These are phyloP conservation scores for Citrus cavaleriei DNA, from an alignment of 345 rosid species.

Conservation along the genomic window DNA sequence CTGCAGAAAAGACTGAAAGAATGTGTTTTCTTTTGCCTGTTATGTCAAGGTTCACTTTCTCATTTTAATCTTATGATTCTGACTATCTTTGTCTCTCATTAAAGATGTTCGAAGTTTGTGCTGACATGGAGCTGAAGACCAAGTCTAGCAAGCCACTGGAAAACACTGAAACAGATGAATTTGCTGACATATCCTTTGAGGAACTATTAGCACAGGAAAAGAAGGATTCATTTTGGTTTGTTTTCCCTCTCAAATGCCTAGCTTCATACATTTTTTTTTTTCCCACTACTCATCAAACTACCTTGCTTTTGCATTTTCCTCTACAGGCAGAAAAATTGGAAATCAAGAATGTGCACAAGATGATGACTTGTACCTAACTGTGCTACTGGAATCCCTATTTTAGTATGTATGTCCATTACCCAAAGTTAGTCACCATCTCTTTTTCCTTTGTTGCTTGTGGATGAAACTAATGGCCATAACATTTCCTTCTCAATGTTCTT, in stretches of 20 bases:
- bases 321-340: constrained; percentile 80
- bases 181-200: constrained; percentile 76
- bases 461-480: background rate
- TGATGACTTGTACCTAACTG: constrained; percentile 17
- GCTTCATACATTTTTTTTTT: background rate
- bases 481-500: background rate
- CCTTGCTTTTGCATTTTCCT: constrained; percentile 3
- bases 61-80: background rate
- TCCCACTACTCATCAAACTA: background rate
- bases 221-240: constrained; percentile 85
- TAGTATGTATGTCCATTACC: background rate
- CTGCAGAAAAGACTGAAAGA: background rate
- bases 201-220: constrained; percentile 88
- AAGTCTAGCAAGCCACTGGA: constrained; percentile 38
- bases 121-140: constrained; percentile 53
- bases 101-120: constrained; percentile 75
- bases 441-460: background rate
- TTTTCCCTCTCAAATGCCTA: constrained; percentile 8
- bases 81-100: constrained; percentile 19
- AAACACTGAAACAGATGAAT: constrained; percentile 41
- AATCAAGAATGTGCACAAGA: constrained; percentile 42
- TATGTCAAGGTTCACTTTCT: background rate
- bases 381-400: background rate
- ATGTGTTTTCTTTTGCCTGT: background rate
- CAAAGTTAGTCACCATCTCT: background rate